Percentiles rank a stretch among this genome's conserved stretches.
Conservation (phyloP, 306 rosid species). For the Aeschynomene evenia region DNA sequence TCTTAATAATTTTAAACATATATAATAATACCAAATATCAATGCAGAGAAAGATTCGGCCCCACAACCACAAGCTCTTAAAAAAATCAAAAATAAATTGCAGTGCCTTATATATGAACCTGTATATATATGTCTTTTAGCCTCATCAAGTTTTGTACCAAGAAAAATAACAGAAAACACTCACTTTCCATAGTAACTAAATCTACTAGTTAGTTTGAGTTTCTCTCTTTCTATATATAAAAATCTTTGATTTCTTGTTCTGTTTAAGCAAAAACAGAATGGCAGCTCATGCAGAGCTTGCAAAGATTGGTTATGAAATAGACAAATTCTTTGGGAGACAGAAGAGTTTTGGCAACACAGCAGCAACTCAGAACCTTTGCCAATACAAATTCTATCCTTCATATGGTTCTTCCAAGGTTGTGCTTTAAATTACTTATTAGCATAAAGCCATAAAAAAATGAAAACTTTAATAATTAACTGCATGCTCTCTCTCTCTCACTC, state of each 20-base stretch:
- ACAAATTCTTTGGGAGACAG: constrained; percentile 36
- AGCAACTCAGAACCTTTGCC: constrained; percentile 35
- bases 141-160: constrained; percentile 23
- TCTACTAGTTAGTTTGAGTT: too few species aligned
- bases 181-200: background rate
- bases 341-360: constrained; percentile 31
- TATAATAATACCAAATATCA: too few species aligned
- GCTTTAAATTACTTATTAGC: too few species aligned
- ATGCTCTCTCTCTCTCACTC: constrained; percentile 44
- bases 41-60: constrained; percentile 8
- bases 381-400: constrained; percentile 45
- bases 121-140: constrained; percentile 29
- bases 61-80: constrained; percentile 20
- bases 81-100: background rate
- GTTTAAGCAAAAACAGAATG: constrained; percentile 27
- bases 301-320: constrained; percentile 38
- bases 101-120: constrained; percentile 3
- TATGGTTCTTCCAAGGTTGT: constrained; percentile 34
- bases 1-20: constrained; percentile 21
- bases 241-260: constrained; percentile 2
- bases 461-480: constrained; percentile 58
- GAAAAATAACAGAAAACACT: background rate
- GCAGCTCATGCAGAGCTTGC: constrained; percentile 40
- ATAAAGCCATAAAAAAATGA: too few species aligned
- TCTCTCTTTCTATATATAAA: too few species aligned